These are phyloP conservation scores for Priceomyces haplophilus DNA, from an alignment of 805 yeast genomes.

Conservation along the genomic window DNA sequence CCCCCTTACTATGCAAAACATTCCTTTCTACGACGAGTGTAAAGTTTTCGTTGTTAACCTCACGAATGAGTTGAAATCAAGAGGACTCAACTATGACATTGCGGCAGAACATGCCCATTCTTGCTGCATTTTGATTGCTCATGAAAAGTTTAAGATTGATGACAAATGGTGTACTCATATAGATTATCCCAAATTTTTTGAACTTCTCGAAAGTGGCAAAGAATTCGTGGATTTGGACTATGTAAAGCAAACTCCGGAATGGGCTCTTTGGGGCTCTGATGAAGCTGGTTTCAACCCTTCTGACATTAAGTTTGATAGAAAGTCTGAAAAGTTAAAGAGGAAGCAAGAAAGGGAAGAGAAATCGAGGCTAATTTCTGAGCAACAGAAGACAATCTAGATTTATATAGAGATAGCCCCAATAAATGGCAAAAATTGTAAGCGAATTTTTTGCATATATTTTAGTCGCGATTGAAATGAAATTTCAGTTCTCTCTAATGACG, in stretches of 20 bases:
- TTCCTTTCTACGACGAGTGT: slow-evolving; percentile 92
- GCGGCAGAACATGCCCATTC: slow-evolving; percentile 97
- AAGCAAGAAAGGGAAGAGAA: slow-evolving; percentile 37
- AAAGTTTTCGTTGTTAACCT: slow-evolving; percentile 66
- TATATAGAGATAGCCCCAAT: not conserved
- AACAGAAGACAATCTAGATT: slow-evolving; percentile 5
- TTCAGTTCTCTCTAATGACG: not conserved
- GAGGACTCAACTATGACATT: slow-evolving; percentile 73
- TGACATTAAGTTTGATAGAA: slow-evolving; percentile 66
- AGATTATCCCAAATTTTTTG: slow-evolving; percentile 73
- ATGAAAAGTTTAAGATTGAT: slow-evolving; percentile 62
- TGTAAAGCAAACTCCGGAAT: slow-evolving; percentile 73
- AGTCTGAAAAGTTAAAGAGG: slow-evolving; percentile 56
- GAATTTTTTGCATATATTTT: not conserved
- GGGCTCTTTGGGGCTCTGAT: slow-evolving; percentile 88
- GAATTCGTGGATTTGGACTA: slow-evolving; percentile 79
- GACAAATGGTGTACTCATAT: slow-evolving; percentile 88
- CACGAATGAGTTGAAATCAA: slow-evolving; percentile 54
- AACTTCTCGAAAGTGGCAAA: slow-evolving; percentile 60
- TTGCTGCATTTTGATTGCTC: slow-evolving; percentile 85
- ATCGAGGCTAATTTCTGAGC: slow-evolving; percentile 11
- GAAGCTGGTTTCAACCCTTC: slow-evolving; percentile 89
- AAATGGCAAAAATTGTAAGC: not conserved
- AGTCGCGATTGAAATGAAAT: not conserved
- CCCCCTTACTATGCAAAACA: slow-evolving; percentile 91